Evolutionary conservation across 176 grass and related monocot genomes (phyloP), one percentile per base, ranked within the genome.

Genomic region (Rhynchospora breviuscula): DNA sequence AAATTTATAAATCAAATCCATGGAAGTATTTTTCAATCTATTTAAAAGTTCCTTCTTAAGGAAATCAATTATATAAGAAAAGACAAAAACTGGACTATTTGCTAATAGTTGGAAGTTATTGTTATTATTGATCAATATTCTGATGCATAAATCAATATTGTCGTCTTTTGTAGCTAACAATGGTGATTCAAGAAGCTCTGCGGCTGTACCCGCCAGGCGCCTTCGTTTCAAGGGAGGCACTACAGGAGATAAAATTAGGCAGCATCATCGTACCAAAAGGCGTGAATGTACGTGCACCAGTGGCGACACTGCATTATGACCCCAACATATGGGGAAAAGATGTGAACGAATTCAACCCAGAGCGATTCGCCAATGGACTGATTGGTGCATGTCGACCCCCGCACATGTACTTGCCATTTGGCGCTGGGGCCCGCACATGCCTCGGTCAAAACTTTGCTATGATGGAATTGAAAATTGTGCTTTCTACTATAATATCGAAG

Each of bases 361-460:
- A 89, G 83, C 84, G 95, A 57, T 98, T 98, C 54, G 90, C 90
- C 48, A 66, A 78, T 8, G 78, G 88, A 25, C 29, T 86, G 25
- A 79, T 29, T 1, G 79, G 79, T 64, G 95, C 89, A 46, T 86
- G 89, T 53, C 92, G 85, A 13, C 90, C 87, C 19, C 89, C 90
- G 15, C 76, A 93, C 67, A 85, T 88, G 47, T 98, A 98, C 86
- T 74, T 98, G 78, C 95, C 92, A 26, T 98, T 98, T 83, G 95
- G 92, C 1, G 86, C 92, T 18, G 95, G 95, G 45, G 88, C 90
- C n/a, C 90, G 95, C 53, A 98, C 95, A 62, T 98, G 95, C 84
- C 95, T 98, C 13, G 95, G 95, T 17, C 95, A 98, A 25, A 93
- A 88, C 25, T 98, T 98, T 62, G 95, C 95, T 33, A 98, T 93